A percentile compares a stretch with the other conserved stretches of the same genome.
Conservation (phyloP, 768 basidiomycete species). For the Hortiboletus campestris region DNA sequence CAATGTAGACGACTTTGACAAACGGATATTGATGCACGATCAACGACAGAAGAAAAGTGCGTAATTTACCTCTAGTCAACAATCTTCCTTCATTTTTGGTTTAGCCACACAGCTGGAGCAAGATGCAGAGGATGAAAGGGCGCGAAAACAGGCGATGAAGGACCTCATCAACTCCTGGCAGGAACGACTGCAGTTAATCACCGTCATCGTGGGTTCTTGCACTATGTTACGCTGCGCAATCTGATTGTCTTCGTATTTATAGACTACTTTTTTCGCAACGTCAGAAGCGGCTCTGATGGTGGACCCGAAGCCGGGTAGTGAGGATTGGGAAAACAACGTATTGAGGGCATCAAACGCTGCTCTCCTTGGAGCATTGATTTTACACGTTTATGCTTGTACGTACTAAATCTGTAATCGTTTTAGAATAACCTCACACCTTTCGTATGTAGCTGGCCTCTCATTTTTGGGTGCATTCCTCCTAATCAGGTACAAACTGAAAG, state of each 20-base stretch:
- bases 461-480: constrained; percentile 61
- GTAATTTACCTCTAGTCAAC: not conserved
- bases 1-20: constrained; percentile 9
- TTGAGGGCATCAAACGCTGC: constrained; percentile 24
- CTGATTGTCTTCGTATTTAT: not conserved
- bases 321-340: constrained; percentile 8
- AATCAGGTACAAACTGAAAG: constrained; percentile 51
- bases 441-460: constrained; percentile 37
- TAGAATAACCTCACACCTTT: not conserved
- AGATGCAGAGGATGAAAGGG: constrained; percentile 45
- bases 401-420: constrained; percentile 2
- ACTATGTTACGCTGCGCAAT: not conserved
- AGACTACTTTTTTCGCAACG: constrained; percentile 65
- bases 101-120: constrained; percentile 50
- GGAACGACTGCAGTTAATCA: constrained; percentile 60
- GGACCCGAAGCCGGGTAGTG: constrained; percentile 33
- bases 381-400: constrained; percentile 52
- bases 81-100: not conserved
- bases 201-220: constrained; percentile 47
- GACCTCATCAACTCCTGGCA: constrained; percentile 59
- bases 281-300: constrained; percentile 53
- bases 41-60: constrained; percentile 18
- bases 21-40: constrained; percentile 1
- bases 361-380: constrained; percentile 48
- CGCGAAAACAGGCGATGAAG: constrained; percentile 42